Conservation (phyloP, 192 early-diverging fungal species). For the Umbelopsis vinacea region DNA sequence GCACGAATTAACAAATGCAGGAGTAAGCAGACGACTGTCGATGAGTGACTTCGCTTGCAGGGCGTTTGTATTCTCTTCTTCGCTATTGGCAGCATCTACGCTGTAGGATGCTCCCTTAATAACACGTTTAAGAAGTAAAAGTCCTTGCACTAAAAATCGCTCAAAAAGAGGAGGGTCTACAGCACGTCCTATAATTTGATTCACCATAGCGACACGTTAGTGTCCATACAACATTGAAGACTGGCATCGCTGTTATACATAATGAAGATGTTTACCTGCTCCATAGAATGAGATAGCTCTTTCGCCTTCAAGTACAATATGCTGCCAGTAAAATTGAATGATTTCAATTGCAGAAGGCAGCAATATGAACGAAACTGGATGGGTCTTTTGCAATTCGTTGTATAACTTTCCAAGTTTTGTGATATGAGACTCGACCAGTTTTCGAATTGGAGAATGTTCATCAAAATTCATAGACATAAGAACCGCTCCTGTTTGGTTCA, state of each 20-base stretch:
- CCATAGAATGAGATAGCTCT: constrained; percentile 18
- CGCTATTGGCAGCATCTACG: constrained; percentile 30
- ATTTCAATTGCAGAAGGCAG: constrained; percentile 64
- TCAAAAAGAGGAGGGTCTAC: constrained; percentile 45
- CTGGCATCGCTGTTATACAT: not conserved
- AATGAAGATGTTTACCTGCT: not conserved
- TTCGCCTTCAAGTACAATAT: constrained; percentile 26
- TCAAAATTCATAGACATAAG: constrained; percentile 44
- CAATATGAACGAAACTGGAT: constrained; percentile 68
- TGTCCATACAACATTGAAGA: not conserved
- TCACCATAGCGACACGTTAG: not conserved
- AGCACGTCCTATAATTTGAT: constrained; percentile 19
- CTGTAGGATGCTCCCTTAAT: constrained; percentile 63
- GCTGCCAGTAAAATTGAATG: constrained; percentile 76
- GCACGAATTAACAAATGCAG: constrained; percentile 65
- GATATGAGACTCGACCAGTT: constrained; percentile 53
- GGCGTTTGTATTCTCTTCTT: constrained; percentile 55
- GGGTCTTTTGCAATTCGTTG: constrained; percentile 68
- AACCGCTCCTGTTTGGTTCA: constrained; percentile 5
- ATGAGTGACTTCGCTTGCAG: constrained; percentile 59
- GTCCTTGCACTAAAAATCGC: constrained; percentile 73
- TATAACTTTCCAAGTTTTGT: constrained; percentile 77
- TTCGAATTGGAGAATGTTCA: constrained; percentile 40
- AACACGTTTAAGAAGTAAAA: constrained; percentile 67
- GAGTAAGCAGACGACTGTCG: constrained; percentile 67